Percentiles rank a stretch among this genome's conserved stretches.
These are phyloP conservation scores for Scenedesmus sp. DNA, from an alignment of 163 green algal species.

Conservation along the genomic window DNA sequence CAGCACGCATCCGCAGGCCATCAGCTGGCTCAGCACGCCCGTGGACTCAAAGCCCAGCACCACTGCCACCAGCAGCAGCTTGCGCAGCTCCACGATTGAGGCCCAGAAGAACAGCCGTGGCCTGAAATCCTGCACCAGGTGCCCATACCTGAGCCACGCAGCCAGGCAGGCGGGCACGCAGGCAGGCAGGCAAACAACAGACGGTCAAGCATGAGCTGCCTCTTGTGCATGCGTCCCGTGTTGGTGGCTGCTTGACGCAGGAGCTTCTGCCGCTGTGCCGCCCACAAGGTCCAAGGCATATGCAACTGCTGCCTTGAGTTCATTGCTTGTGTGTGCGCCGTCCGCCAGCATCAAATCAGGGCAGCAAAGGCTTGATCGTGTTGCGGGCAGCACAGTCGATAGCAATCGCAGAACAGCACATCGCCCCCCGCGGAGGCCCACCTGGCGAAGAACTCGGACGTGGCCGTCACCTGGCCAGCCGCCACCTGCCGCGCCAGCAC, in stretches of 20 bases:
- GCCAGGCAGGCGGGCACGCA: not conserved
- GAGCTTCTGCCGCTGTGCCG: not conserved
- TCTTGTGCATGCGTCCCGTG: not conserved
- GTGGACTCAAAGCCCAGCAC: not conserved
- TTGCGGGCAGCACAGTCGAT: too few relatives aligned
- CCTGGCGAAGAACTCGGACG: not conserved
- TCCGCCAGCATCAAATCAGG: too few relatives aligned
- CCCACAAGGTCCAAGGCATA: too few relatives aligned
- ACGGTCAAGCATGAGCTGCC: too few relatives aligned
- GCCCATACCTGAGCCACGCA: not conserved
- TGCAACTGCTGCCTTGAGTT: too few relatives aligned
- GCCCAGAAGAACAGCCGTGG: conserved; percentile 38
- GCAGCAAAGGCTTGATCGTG: too few relatives aligned
- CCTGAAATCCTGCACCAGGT: conserved; percentile 17
- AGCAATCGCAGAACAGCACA: too few relatives aligned
- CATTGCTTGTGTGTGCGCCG: not conserved
- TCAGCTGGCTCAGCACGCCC: not conserved
- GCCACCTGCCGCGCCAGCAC: not conserved
- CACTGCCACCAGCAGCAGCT: conserved; percentile 25
- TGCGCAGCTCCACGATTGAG: conserved; percentile 8
- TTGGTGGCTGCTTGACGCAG: not conserved
- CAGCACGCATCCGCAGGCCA: not conserved
- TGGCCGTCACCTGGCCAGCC: not conserved
- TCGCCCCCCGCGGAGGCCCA: not conserved
- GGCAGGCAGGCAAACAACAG: not conserved